Base-by-base conservation (phyloP, 1,284 basidiomycete species). In the Vanrija sp. region DNA sequence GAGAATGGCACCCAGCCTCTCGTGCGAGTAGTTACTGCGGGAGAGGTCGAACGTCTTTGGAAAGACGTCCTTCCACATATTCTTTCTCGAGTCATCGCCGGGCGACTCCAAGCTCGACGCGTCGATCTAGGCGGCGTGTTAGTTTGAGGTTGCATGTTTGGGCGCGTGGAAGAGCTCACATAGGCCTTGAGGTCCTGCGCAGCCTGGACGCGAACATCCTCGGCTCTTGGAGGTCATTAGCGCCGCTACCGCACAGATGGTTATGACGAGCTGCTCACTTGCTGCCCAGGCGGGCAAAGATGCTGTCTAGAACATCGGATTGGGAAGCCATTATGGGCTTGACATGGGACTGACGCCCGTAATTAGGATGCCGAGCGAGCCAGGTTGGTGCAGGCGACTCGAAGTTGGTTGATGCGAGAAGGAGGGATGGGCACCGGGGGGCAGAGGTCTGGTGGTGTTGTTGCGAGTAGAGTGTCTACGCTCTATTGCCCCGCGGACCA, bases 21-120 rank as follows among this genome's bases (percentile, higher is more conserved):
- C 79, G 60, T 74, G 70, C 16, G 69, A 63, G 58, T 73, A 72
- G 50, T 77, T 77, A 50, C 75, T 78, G 62, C 79, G 76, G 5
- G 79, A 77, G 51, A 80, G 72, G 58, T 79, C 79, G 42, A 80
- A 80, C 55, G 78, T 79, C 54, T 76, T 65, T 45, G 76, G 75
- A 55, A 78, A 79, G 21, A 80, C 71, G 54, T 80, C 79, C 56
- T 74, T 77, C 71, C 71, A 76, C 12, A 74, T 65, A 21, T 65
- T 69, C 51, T 75, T 75, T 46, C 61, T 57, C 6, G 67, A 63
- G 61, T 77, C 76, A 44, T 76, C 74, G 26, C 68, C 70, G 5
- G 74, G 68, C 48, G 72, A 68, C 44, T 75, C 74, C 46, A 72
- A 67, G 9, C 64, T 68, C 52, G 71, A 75, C 5, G 69, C 63